Conservation (phyloP, 306 rosid genomes). For the Prunus davidiana region DNA sequence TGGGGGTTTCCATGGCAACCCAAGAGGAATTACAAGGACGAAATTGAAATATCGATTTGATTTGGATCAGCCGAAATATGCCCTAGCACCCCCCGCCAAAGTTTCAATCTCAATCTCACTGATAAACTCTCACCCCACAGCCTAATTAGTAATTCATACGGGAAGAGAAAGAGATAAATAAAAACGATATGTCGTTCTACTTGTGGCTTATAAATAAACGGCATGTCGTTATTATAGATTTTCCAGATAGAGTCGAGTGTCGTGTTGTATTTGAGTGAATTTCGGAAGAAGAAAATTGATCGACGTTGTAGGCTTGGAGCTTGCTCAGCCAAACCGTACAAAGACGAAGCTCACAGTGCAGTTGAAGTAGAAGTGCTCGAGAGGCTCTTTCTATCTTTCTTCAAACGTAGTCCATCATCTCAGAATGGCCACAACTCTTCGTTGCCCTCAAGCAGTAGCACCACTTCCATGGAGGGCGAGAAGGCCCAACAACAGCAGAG, state of each 20-base stretch:
- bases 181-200: not conserved
- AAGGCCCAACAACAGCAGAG: not conserved
- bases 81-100: not conserved
- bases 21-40: not conserved
- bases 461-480: slow-evolving; percentile 17
- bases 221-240: not conserved
- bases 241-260: not conserved
- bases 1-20: slow-evolving; percentile 36
- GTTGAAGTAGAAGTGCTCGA: not conserved
- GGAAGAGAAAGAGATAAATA: not conserved
- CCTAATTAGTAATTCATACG: too few species aligned
- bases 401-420: not conserved
- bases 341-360: not conserved
- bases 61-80: not conserved
- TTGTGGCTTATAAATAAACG: not conserved
- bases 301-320: not conserved
- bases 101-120: not conserved
- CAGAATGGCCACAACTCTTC: slow-evolving; percentile 41
- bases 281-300: not conserved
- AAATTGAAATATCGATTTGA: not conserved
- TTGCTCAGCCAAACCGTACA: not conserved
- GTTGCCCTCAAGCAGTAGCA: slow-evolving; percentile 21
- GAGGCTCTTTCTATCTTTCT: not conserved
- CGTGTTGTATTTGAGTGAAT: not conserved
- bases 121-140: too few species aligned